These are phyloP conservation scores for Sporormia fimetaria DNA, from an alignment of 495 filamentous ascomycete species.

Conservation along the genomic window DNA sequence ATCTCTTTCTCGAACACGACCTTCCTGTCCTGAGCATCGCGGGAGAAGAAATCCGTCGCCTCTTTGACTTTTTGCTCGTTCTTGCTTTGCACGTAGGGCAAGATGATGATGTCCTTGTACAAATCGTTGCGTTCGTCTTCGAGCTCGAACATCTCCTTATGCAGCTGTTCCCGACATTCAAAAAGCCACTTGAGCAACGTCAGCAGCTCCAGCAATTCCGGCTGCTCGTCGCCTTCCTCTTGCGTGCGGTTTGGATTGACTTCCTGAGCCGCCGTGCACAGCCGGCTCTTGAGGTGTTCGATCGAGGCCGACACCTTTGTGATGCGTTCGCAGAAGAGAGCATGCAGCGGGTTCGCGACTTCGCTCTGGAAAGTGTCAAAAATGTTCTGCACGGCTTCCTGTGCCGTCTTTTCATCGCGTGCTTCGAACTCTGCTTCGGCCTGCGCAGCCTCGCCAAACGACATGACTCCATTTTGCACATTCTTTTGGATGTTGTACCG, in stretches of 20 bases:
- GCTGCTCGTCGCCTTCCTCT: conserved; percentile 89
- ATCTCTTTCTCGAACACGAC: conserved; percentile 53
- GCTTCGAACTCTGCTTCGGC: conserved; percentile 55
- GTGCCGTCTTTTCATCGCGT: conserved; percentile 49
- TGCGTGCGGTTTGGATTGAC: conserved; percentile 71
- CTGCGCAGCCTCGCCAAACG: conserved; percentile 68
- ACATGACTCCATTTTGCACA: conserved; percentile 62
- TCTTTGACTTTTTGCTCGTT: conserved; percentile 63
- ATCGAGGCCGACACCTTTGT: conserved; percentile 49
- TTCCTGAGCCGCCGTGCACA: conserved; percentile 62
- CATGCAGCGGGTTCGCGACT: conserved; percentile 67
- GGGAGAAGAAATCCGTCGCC: conserved; percentile 67
- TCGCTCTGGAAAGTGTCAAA: conserved; percentile 66
- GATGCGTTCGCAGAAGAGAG: conserved; percentile 46
- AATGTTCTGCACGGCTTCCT: conserved; percentile 53
- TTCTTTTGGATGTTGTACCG: conserved; percentile 57
- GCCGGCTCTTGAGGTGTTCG: conserved; percentile 53
- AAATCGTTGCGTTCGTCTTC: conserved; percentile 71
- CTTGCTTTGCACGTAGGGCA: conserved; percentile 61
- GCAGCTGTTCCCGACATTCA: conserved; percentile 76
- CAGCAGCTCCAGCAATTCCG: conserved; percentile 85
- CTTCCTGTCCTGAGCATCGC: conserved; percentile 61
- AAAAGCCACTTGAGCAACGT: conserved; percentile 97
- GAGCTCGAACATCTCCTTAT: conserved; percentile 73
- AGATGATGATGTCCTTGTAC: conserved; percentile 68